A percentile compares a stretch with the other conserved stretches of the same genome.
Evolutionary conservation across 345 rosid species (phyloP).

Genomic region (Lepidium sativum): DNA sequence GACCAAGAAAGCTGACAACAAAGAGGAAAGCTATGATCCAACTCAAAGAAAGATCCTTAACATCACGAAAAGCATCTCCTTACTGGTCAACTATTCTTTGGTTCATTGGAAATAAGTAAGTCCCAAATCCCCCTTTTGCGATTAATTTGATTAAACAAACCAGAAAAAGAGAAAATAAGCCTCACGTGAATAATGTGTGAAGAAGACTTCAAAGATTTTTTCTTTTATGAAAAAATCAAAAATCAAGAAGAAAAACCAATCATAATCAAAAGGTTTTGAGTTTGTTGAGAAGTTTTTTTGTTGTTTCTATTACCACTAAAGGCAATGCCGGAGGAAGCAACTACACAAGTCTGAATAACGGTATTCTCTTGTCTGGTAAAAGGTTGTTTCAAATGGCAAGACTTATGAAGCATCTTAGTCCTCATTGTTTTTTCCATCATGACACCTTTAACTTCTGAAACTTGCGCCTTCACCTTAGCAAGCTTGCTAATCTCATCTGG

Average conservation of each 20-base stretch:
- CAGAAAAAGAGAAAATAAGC: neutral
- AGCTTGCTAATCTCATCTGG: too few species aligned
- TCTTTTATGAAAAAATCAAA: conserved; percentile 5
- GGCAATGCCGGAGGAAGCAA: conserved; percentile 93
- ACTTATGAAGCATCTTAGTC: conserved; percentile 26
- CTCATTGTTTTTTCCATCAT: too few species aligned
- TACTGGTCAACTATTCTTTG: conserved; percentile 41
- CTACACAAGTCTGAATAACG: conserved; percentile 78
- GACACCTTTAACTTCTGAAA: too few species aligned
- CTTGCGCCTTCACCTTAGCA: too few species aligned
- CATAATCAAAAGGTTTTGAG: neutral
- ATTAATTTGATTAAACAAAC: neutral
- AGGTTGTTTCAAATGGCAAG: conserved; percentile 57
- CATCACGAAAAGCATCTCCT: conserved; percentile 39
- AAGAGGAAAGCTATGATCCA: conserved; percentile 84
- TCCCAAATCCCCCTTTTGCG: conserved; percentile 68
- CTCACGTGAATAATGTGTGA: conserved; percentile 12
- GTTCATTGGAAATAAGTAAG: conserved; percentile 42
- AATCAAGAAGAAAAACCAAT: neutral
- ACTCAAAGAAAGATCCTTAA: conserved; percentile 53
- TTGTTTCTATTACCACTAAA: conserved; percentile 59
- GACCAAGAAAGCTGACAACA: conserved; percentile 74
- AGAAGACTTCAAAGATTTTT: neutral
- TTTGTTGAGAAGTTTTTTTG: neutral
- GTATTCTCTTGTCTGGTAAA: conserved; percentile 86